Evolutionary conservation across 2,329 filamentous ascomycete species (phyloP).

Genomic region (Pseudogymnoascus sp.): DNA sequence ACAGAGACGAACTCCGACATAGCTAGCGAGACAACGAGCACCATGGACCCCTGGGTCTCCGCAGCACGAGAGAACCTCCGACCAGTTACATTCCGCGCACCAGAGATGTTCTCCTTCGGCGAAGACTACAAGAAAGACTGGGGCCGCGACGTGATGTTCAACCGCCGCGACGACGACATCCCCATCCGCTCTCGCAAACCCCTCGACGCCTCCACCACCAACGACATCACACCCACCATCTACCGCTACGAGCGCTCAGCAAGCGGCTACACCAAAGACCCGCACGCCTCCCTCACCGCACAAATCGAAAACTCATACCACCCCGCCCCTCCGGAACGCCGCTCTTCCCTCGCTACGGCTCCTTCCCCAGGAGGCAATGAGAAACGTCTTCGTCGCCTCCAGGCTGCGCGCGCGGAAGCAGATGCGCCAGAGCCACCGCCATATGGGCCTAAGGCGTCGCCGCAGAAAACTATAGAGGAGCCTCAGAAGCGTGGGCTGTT

Average conservation of each 20-base stretch:
- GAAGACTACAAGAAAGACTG: slow-evolving; percentile 17
- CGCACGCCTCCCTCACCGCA: slow-evolving; percentile 10
- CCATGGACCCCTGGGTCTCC: slow-evolving; percentile 15
- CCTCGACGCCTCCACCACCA: slow-evolving; percentile 13
- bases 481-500: background rate
- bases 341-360: slow-evolving; percentile 22
- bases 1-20: slow-evolving; percentile 22
- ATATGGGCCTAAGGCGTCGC: background rate
- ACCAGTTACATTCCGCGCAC: slow-evolving; percentile 13
- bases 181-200: slow-evolving; percentile 16
- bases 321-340: slow-evolving; percentile 22
- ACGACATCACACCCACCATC: slow-evolving; percentile 3
- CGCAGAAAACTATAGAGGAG: background rate
- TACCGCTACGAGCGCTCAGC: slow-evolving; percentile 13
- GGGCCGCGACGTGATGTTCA: slow-evolving; percentile 23
- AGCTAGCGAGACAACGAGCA: slow-evolving; percentile 14
- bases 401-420: background rate
- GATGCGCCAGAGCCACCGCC: background rate
- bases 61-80: slow-evolving; percentile 10
- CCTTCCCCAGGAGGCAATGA: slow-evolving; percentile 7
- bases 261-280: background rate
- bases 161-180: slow-evolving; percentile 13
- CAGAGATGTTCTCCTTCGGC: slow-evolving; percentile 12
- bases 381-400: slow-evolving; percentile 1
- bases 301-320: slow-evolving; percentile 15